phyloP scores from a whole-genome alignment of 768 basidiomycete species.

The Amanita molliuscula region DNA sequence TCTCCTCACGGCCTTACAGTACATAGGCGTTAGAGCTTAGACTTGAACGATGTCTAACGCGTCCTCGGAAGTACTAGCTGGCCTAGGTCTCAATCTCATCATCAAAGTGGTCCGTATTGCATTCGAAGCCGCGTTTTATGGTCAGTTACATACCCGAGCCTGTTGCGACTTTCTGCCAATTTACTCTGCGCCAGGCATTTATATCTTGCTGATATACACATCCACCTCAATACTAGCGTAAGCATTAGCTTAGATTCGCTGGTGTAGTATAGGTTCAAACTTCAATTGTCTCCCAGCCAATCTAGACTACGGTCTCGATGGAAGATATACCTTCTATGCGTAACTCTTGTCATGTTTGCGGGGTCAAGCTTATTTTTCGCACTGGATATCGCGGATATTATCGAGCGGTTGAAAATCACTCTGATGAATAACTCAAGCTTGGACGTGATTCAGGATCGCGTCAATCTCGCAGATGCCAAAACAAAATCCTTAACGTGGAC shows the following conservation, averaged over 20 bases:
- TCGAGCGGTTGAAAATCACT: conserved; percentile 18
- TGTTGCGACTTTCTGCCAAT: background rate
- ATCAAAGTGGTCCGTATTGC: conserved; percentile 11
- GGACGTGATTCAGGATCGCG: conserved; percentile 7
- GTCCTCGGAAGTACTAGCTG: conserved; percentile 6
- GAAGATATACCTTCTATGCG: conserved; percentile 12
- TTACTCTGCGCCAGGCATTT: conserved; percentile 3
- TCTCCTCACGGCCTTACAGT: too few species aligned
- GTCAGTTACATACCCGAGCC: conserved; percentile 1
- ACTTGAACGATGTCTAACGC: background rate
- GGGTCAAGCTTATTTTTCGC: conserved; percentile 18
- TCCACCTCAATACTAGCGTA: conserved; percentile 12
- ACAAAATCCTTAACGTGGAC: conserved; percentile 18
- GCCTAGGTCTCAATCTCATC: conserved; percentile 10
- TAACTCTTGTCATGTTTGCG: conserved; percentile 18
- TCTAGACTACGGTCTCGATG: conserved; percentile 8
- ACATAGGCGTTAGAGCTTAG: too few species aligned
- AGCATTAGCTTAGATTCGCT: background rate
- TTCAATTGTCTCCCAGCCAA: conserved; percentile 9
- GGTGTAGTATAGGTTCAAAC: too few species aligned
- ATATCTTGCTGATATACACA: conserved; percentile 9
- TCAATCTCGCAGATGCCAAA: conserved; percentile 12
- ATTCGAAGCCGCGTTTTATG: conserved; percentile 10
- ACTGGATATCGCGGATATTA: conserved; percentile 18
- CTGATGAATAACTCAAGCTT: conserved; percentile 13